Evolutionary conservation across 2,329 filamentous ascomycete species (phyloP).

Genomic region (Rhinocladiella mackenziei): DNA sequence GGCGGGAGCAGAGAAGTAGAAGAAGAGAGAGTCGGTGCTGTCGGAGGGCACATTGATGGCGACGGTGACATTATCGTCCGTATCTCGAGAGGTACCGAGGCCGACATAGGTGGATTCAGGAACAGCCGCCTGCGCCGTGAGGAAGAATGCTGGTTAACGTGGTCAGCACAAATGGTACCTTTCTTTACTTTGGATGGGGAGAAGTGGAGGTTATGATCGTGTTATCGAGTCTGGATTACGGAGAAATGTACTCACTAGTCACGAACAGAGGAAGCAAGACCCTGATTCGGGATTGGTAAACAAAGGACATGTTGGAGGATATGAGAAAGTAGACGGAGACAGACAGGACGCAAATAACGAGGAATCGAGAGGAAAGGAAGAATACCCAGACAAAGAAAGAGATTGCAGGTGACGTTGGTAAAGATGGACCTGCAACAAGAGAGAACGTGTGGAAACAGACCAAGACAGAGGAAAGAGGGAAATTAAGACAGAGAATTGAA

Average conservation of each 20-base stretch:
- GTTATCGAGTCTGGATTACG: too few relatives aligned
- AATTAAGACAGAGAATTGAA: too few relatives aligned
- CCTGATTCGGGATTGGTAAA: constrained; percentile 8
- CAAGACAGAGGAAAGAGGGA: too few relatives aligned
- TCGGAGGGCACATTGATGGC: constrained; percentile 29
- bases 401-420: not conserved
- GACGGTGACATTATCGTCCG: constrained; percentile 26
- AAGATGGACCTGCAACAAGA: too few relatives aligned
- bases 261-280: constrained; percentile 12
- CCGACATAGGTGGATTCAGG: constrained; percentile 18
- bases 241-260: constrained; percentile 16
- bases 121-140: constrained; percentile 20
- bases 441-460: too few relatives aligned
- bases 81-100: constrained; percentile 13
- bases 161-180: too few relatives aligned
- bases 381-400: not conserved
- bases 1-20: constrained; percentile 27
- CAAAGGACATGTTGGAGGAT: constrained; percentile 2
- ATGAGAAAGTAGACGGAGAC: not conserved
- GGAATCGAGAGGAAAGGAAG: not conserved
- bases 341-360: not conserved
- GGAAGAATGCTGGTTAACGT: constrained; percentile 11
- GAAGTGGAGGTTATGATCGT: too few relatives aligned
- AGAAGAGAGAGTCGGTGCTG: constrained; percentile 28
- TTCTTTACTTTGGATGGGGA: too few relatives aligned